A percentile compares a stretch with the other conserved stretches of the same genome.
Conservation (phyloP, 2,329 filamentous ascomycete genomes). For the Xylaria multiplex region DNA sequence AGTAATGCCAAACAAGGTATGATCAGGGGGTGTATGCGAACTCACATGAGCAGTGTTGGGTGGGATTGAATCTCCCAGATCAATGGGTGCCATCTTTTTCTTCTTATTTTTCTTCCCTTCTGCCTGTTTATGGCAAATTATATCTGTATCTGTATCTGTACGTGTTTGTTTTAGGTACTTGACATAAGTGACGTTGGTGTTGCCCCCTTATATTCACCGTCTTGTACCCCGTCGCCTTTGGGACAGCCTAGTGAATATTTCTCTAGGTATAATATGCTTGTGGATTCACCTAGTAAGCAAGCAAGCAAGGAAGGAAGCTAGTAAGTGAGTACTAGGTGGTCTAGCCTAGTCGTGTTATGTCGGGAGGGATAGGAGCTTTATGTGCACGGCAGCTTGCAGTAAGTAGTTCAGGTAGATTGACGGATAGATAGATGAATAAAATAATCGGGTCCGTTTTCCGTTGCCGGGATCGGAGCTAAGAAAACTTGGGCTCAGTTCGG, state of each 20-base stretch:
- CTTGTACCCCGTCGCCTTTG: background rate
- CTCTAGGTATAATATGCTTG: too few species aligned
- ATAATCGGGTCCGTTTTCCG: conserved; percentile 16
- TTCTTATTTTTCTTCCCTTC: background rate
- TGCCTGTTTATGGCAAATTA: background rate
- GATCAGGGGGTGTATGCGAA: conserved; percentile 37
- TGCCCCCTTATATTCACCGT: background rate
- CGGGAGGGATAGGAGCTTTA: conserved; percentile 20
- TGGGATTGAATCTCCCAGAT: conserved; percentile 77
- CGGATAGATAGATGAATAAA: background rate
- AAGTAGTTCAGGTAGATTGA: too few species aligned
- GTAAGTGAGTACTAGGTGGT: background rate
- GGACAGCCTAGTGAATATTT: background rate
- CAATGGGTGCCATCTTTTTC: conserved; percentile 58
- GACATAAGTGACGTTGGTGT: background rate
- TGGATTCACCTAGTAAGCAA: conserved; percentile 1
- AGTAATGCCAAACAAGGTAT: background rate
- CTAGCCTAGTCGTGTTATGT: too few species aligned
- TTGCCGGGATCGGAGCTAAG: conserved; percentile 45
- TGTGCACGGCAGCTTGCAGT: too few species aligned
- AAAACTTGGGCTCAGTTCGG: conserved; percentile 24
- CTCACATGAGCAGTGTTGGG: conserved; percentile 81
- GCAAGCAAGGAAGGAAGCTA: too few species aligned
- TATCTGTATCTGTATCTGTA: background rate
- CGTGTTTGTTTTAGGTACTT: background rate